Conservation (phyloP, 2,329 filamentous ascomycete genomes). For the Pseudophaeomoniella oleicola region DNA sequence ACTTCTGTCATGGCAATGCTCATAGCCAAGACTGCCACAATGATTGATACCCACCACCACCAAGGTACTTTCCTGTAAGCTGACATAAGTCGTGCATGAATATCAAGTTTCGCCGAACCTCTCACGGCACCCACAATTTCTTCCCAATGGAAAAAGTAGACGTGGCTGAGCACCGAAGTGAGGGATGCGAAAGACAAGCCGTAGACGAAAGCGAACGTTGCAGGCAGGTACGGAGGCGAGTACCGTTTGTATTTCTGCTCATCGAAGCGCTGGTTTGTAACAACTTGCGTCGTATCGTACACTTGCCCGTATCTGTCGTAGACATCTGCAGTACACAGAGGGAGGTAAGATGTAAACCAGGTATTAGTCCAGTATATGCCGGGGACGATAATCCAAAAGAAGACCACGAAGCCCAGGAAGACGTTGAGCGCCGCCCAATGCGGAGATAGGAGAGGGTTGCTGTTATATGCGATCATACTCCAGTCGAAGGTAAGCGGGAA, state of each 20-base stretch:
- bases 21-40: conserved; percentile 21
- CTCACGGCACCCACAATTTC: conserved; percentile 21
- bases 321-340: conserved; percentile 44
- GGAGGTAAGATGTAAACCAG: conserved; percentile 43
- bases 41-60: conserved; percentile 30
- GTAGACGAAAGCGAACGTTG: conserved; percentile 41
- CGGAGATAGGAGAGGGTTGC: conserved; percentile 18
- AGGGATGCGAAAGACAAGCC: conserved; percentile 55
- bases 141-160: conserved; percentile 21
- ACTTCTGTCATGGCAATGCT: conserved; percentile 20
- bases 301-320: conserved; percentile 48
- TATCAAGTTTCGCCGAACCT: conserved; percentile 19
- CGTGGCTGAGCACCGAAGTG: conserved; percentile 35
- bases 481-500: conserved; percentile 20
- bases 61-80: conserved; percentile 25
- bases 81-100: conserved; percentile 29
- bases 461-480: conserved; percentile 20
- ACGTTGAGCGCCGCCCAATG: conserved; percentile 26
- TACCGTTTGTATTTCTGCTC: conserved; percentile 46
- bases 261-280: conserved; percentile 44
- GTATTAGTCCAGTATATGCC: conserved; percentile 39
- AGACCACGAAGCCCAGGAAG: conserved; percentile 27
- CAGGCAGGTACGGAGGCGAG: conserved; percentile 50
- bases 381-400: conserved; percentile 29
- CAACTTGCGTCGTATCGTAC: conserved; percentile 48